These are phyloP conservation scores for Leccinum subtestaceum DNA, from an alignment of 768 basidiomycete species.

Conservation along the genomic window DNA sequence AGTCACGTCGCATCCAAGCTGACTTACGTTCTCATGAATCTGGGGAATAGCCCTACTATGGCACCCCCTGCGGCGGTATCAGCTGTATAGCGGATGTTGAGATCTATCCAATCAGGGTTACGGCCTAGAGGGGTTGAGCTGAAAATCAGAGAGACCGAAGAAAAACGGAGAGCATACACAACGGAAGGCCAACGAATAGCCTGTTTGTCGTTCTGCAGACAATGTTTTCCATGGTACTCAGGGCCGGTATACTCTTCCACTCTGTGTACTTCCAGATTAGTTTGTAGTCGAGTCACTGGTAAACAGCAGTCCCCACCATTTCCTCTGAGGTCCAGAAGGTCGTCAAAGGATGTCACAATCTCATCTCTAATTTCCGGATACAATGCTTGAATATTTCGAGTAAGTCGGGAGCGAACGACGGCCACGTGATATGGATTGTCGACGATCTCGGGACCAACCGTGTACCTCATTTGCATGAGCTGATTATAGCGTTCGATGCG, in stretches of 20 bases:
- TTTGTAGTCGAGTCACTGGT: background rate
- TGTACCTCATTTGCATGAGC: constrained; percentile 36
- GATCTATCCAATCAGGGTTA: constrained; percentile 6
- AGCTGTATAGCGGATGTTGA: constrained; percentile 32
- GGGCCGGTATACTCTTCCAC: background rate
- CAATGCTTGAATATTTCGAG: constrained; percentile 37
- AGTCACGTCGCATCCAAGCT: background rate
- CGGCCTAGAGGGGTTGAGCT: background rate
- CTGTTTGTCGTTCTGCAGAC: background rate
- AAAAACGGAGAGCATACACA: constrained; percentile 31
- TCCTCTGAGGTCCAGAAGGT: constrained; percentile 29
- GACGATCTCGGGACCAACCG: constrained; percentile 32
- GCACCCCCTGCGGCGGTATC: constrained; percentile 21
- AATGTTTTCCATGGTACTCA: background rate
- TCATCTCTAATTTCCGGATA: constrained; percentile 47
- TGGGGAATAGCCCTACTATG: constrained; percentile 23
- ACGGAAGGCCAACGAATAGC: constrained; percentile 19
- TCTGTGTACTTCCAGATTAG: background rate
- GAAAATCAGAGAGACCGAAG: background rate
- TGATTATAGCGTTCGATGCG: constrained; percentile 14
- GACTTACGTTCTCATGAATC: background rate
- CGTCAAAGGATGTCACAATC: constrained; percentile 38
- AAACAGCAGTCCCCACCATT: constrained; percentile 7
- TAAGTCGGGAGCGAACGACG: constrained; percentile 29
- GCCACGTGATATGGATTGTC: constrained; percentile 28